Conservation (phyloP, 805 yeast species). For the Starmerella bacillaris region DNA sequence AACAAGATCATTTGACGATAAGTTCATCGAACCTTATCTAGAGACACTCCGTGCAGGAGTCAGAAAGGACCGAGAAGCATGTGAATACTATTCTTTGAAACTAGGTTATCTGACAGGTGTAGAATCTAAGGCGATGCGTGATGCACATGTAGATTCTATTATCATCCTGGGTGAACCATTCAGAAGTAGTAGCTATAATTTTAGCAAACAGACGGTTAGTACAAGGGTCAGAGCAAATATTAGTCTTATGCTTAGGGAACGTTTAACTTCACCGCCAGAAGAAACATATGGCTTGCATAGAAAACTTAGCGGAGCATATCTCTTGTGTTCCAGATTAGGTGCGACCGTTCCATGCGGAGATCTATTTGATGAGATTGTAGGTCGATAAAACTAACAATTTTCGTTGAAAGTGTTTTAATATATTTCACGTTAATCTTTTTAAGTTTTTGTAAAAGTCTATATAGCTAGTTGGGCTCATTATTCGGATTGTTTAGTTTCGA, state of each 20-base stretch:
- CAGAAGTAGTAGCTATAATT: constrained; percentile 42
- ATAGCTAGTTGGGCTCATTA: too few relatives aligned
- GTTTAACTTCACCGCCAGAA: constrained; percentile 94
- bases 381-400: too few relatives aligned
- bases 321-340: constrained; percentile 67
- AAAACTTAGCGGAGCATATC: constrained; percentile 82
- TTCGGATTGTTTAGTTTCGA: too few relatives aligned
- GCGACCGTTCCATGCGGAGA: constrained; percentile 71
- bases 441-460: too few relatives aligned
- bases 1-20: constrained; percentile 54
- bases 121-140: constrained; percentile 72
- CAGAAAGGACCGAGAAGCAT: constrained; percentile 41
- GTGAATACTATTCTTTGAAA: constrained; percentile 45
- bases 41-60: constrained; percentile 60
- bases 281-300: constrained; percentile 95
- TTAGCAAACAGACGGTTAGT: constrained; percentile 74
- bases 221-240: constrained; percentile 81
- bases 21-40: constrained; percentile 53
- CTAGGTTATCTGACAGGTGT: constrained; percentile 84
- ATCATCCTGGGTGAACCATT: constrained; percentile 88
- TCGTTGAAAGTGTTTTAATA: too few relatives aligned
- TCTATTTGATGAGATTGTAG: constrained; percentile 60
- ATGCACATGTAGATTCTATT: constrained; percentile 83
- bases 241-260: constrained; percentile 73
- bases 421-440: too few relatives aligned